Conservation (phyloP, 1,284 basidiomycete genomes). For the Meira nashicola region DNA sequence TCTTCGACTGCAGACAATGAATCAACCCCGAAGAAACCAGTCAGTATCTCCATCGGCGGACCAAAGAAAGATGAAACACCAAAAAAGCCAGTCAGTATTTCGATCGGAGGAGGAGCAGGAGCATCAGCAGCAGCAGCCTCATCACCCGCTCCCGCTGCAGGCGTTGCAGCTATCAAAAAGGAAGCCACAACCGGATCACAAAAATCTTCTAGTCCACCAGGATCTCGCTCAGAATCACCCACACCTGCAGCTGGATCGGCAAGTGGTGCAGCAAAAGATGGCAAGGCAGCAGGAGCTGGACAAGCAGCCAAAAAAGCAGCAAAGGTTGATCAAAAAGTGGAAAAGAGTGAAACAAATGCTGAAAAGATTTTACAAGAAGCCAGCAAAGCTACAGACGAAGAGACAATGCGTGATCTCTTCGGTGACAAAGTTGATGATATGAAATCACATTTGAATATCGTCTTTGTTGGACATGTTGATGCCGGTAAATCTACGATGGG, state of each 20-base stretch:
- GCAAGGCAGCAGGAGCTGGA: conserved; percentile 12
- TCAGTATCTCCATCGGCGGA: conserved; percentile 20
- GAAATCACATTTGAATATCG: conserved; percentile 52
- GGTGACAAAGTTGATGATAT: conserved; percentile 46
- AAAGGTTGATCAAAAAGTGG: conserved; percentile 31
- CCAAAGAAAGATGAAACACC: conserved; percentile 22
- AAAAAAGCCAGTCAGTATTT: conserved; percentile 48
- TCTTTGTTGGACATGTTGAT: conserved; percentile 53
- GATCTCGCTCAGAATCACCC: conserved; percentile 33
- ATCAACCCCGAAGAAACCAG: conserved; percentile 17
- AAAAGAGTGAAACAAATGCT: conserved; percentile 42
- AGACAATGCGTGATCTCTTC: conserved; percentile 51
- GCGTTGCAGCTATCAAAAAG: conserved; percentile 30
- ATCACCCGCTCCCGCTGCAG: conserved; percentile 5
- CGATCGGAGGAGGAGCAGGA: conserved; percentile 41
- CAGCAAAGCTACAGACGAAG: conserved; percentile 47
- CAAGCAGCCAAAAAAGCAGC: conserved; percentile 20
- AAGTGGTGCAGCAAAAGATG: conserved; percentile 13
- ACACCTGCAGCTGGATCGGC: conserved; percentile 17
- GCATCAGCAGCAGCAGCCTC: conserved; percentile 13
- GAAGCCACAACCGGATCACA: conserved; percentile 11
- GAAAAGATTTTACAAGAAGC: conserved; percentile 50
- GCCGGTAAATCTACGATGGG: conserved; percentile 53
- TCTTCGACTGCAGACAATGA: neutral
- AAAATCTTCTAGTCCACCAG: conserved; percentile 20